Conservation (phyloP, 2,329 filamentous ascomycete species). For the Knoxdaviesia capensis region DNA sequence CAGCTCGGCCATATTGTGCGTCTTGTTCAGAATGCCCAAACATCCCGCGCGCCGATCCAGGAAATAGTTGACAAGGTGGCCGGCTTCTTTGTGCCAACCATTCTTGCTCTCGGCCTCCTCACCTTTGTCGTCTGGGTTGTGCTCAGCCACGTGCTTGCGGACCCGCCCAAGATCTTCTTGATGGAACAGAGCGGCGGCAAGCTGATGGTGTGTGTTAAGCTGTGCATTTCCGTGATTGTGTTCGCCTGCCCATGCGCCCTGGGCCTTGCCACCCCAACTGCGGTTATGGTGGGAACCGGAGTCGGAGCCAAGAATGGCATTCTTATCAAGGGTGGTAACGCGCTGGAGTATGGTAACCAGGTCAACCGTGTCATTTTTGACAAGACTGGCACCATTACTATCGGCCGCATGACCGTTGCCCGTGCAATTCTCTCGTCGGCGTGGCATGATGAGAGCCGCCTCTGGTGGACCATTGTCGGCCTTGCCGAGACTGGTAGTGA, state of each 20-base stretch:
- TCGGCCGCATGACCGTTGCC: conserved; percentile 88
- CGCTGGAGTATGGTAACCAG: conserved; percentile 76
- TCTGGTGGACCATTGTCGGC: conserved; percentile 94
- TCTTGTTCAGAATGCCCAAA: conserved; percentile 94
- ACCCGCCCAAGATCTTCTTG: conserved; percentile 79
- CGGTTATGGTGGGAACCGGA: conserved; percentile 98
- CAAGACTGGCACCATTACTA: conserved; percentile 88
- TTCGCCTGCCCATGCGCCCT: conserved; percentile 95
- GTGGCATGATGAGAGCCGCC: conserved; percentile 50
- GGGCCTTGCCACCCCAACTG: conserved; percentile 87
- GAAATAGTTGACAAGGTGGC: conserved; percentile 77
- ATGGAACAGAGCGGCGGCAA: conserved; percentile 67
- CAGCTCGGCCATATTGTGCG: conserved; percentile 96
- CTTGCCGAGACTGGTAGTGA: conserved; percentile 93
- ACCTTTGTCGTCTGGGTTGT: conserved; percentile 93
- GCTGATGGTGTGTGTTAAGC: conserved; percentile 89
- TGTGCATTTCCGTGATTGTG: conserved; percentile 96
- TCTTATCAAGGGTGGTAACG: conserved; percentile 89
- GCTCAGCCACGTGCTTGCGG: conserved; percentile 62
- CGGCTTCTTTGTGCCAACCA: conserved; percentile 82
- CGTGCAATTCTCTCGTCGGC: conserved; percentile 41
- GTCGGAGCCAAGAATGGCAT: conserved; percentile 91
- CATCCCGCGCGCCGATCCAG: conserved; percentile 83
- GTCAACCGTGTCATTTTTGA: conserved; percentile 81
- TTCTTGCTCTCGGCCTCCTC: conserved; percentile 61